phyloP scores from a whole-genome alignment of 306 rosid genomes.

The Cicer arietinum region DNA sequence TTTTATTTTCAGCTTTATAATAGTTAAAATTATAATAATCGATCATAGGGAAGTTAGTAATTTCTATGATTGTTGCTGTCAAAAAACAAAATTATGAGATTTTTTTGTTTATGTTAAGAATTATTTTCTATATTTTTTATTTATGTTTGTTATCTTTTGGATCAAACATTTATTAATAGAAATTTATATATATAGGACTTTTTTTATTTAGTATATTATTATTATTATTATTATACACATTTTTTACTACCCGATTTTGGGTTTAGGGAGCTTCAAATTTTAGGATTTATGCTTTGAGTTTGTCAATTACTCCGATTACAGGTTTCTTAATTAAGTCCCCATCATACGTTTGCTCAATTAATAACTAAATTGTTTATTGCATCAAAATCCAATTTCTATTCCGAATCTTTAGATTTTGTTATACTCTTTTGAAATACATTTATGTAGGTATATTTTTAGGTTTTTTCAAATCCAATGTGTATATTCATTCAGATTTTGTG shows the following conservation, averaged over 20 bases:
- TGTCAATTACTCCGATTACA: slow-evolving; percentile 5
- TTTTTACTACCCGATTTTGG: slow-evolving; percentile 25
- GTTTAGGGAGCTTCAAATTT: slow-evolving; percentile 11
- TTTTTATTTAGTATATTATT: too few species aligned
- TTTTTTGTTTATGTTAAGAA: too few species aligned
- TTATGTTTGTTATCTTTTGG: too few species aligned
- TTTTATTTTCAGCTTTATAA: too few species aligned
- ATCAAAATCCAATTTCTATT: slow-evolving; percentile 24
- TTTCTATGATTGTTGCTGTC: not conserved
- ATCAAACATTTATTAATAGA: too few species aligned
- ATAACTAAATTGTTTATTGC: slow-evolving; percentile 23
- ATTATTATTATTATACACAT: not conserved
- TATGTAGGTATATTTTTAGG: slow-evolving; percentile 1
- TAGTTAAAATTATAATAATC: not conserved
- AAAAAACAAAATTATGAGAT: too few species aligned
- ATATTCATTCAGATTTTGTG: slow-evolving; percentile 21
- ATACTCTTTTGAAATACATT: not conserved
- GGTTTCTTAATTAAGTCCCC: not conserved
- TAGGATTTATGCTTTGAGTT: not conserved
- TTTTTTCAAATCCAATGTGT: slow-evolving; percentile 18
- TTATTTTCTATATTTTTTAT: too few species aligned
- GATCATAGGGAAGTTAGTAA: not conserved
- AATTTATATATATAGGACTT: too few species aligned
- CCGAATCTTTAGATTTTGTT: not conserved
- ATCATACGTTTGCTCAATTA: slow-evolving; percentile 3